Percentiles rank a stretch among this genome's conserved stretches.
These are phyloP conservation scores for Geranomyces variabilis DNA, from an alignment of 192 early-diverging fungal species.

Conservation along the genomic window DNA sequence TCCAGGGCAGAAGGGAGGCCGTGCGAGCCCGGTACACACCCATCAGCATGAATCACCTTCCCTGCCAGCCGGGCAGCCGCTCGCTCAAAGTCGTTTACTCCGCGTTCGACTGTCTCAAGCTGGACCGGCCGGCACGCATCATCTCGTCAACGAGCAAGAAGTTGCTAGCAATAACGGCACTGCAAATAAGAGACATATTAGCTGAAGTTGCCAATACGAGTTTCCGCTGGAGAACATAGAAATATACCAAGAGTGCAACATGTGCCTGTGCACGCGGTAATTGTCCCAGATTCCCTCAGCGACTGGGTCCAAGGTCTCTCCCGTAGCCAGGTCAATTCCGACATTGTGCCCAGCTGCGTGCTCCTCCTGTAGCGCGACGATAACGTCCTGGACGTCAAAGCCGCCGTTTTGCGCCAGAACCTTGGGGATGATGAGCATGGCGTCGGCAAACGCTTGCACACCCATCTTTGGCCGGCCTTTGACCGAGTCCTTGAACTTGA, in stretches of 20 bases:
- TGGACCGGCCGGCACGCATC: conserved; percentile 62
- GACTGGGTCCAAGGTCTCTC: conserved; percentile 89
- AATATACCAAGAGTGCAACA: conserved; percentile 92
- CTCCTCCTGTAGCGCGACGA: conserved; percentile 91
- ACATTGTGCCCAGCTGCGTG: conserved; percentile 87
- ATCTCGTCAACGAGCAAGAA: conserved; percentile 98
- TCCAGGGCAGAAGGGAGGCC: no score
- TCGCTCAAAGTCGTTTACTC: conserved; percentile 32
- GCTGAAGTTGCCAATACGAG: background rate
- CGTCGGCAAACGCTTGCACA: conserved; percentile 95
- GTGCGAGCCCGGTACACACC: no score
- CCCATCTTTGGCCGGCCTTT: conserved; percentile 96
- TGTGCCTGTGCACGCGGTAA: conserved; percentile 94
- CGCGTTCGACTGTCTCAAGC: conserved; percentile 36
- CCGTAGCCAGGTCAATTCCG: conserved; percentile 91
- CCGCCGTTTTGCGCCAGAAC: conserved; percentile 93
- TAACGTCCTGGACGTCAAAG: conserved; percentile 93
- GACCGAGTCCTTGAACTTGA: conserved; percentile 84
- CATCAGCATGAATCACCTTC: no score
- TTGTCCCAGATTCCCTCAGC: conserved; percentile 98
- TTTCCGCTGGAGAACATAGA: background rate
- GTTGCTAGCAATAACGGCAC: conserved; percentile 97
- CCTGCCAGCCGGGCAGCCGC: no score
- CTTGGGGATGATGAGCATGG: conserved; percentile 95
- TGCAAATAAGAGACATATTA: conserved; percentile 10